phyloP scores from a whole-genome alignment of 1,284 basidiomycete genomes.

The Sanguinoderma infundibulare region DNA sequence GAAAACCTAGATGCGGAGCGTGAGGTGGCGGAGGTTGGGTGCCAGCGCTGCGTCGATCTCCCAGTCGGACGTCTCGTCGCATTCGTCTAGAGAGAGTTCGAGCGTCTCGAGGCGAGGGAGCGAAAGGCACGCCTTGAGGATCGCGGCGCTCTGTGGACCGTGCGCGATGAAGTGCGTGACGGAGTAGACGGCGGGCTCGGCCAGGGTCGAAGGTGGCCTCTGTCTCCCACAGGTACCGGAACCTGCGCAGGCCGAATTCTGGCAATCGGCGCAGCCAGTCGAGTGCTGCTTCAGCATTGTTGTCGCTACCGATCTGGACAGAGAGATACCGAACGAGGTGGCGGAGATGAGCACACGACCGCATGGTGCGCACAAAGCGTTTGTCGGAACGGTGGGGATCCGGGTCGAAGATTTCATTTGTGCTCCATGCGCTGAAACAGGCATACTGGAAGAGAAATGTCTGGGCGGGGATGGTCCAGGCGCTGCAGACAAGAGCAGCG shows the following conservation, averaged over 20 bases:
- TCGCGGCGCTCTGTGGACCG: not conserved
- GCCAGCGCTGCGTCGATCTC: not conserved
- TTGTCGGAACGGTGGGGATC: too few relatives aligned
- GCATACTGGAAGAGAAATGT: not conserved
- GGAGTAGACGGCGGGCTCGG: not conserved
- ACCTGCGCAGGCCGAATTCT: not conserved
- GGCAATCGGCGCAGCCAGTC: too few relatives aligned
- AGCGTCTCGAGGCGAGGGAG: conserved; percentile 3
- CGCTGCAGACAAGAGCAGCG: not conserved
- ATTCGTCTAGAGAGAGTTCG: not conserved
- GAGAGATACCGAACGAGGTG: not conserved
- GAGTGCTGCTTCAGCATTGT: too few relatives aligned
- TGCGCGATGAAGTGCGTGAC: not conserved
- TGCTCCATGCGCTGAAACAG: not conserved
- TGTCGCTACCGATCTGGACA: not conserved
- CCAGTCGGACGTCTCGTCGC: not conserved
- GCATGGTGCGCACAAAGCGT: not conserved
- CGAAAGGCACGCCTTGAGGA: not conserved
- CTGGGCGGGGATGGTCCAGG: not conserved
- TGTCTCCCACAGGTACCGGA: not conserved
- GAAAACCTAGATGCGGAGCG: not conserved
- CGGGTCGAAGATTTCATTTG: not conserved
- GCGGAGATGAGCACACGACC: not conserved
- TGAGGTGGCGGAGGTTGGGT: not conserved
- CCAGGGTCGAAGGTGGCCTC: not conserved